Base-by-base conservation (phyloP, 495 filamentous ascomycete genomes). In the Penicillium lividum region DNA sequence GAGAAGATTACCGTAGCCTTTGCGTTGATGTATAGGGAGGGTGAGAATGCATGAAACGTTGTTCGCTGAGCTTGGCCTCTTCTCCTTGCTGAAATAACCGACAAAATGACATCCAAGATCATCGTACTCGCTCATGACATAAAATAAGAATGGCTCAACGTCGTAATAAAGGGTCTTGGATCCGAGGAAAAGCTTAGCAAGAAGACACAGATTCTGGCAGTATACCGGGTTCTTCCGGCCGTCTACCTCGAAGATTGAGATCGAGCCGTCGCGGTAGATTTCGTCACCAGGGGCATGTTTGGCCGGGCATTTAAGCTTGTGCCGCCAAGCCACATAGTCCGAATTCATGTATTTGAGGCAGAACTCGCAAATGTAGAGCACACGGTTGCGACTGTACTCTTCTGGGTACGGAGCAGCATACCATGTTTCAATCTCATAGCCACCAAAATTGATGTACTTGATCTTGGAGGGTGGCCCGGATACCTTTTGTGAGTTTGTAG, bases 341-440 rank as follows among this genome's bases (percentile, higher is more conserved):
- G 93, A 97, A 69, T 93, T 96, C 93, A 98, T 97, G 77, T 98
- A 98, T 71, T 98, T 98, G 47, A 98, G 79, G 69, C 94, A 98
- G 72, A 97, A 98, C 70, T 98, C 95, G 78, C 94, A 98, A 61
- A 98, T 97, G 73, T 96, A 97, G 15, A 98, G 86, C 18, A 96
- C 88, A 34, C 87, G 87, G 67, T 98, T 97, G 62, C 91, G 86
- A 65, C 92, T 97, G 76, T 98, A 98, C 73, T 98, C 94, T 71
- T 97, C 94, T 0, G 94, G 94, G 67, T 98, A 98, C 18, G 94
- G 94, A 28, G 94, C 93, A n/a, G 95, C 92, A 73, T 98, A 97
- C 94, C 94, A 98, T 25, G 93, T 98, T 72, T 98, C 95, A 64
- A 98, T 98, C 68, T 98, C 93, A 74, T 88, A 94, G 42, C 90